A percentile compares a stretch with the other conserved stretches of the same genome.
Conservation (phyloP, 2,329 filamentous ascomycete species). For the Xylogone sp. region DNA sequence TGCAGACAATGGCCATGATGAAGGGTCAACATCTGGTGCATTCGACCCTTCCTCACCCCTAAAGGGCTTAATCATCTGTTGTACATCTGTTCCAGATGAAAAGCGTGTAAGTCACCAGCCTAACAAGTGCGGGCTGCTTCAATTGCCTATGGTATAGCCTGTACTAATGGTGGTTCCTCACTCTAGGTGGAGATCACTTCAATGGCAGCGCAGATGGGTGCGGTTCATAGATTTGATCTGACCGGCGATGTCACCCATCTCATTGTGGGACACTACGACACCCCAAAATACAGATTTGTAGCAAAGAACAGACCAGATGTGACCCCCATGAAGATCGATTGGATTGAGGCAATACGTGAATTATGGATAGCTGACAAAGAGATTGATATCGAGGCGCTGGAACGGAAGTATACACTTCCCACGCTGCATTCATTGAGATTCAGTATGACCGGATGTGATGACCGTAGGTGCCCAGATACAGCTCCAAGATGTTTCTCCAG, state of each 20-base stretch:
- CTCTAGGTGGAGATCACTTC: constrained; percentile 51
- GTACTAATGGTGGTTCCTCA: constrained; percentile 5
- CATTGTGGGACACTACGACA: constrained; percentile 83
- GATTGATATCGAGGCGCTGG: constrained; percentile 68
- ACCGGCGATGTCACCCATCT: constrained; percentile 96
- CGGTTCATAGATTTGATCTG: constrained; percentile 81
- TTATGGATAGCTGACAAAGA: constrained; percentile 78
- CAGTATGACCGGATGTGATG: constrained; percentile 67
- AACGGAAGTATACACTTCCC: constrained; percentile 61
- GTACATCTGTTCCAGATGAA: constrained; percentile 78
- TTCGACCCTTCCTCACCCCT: constrained; percentile 51
- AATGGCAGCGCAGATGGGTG: constrained; percentile 77
- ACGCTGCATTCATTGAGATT: constrained; percentile 61
- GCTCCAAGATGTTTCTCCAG: constrained; percentile 10
- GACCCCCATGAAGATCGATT: constrained; percentile 74
- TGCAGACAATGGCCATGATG: neutral
- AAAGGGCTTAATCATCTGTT: constrained; percentile 75
- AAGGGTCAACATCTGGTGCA: neutral
- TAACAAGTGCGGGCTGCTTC: neutral
- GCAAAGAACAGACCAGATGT: constrained; percentile 86
- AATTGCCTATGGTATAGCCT: constrained; percentile 5
- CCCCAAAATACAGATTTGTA: constrained; percentile 93
- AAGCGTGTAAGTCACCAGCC: constrained; percentile 59
- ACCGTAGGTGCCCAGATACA: constrained; percentile 52
- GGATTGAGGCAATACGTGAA: constrained; percentile 76